Percentiles rank a stretch among this genome's conserved stretches.
These are phyloP conservation scores for Telfairia occidentalis DNA, from an alignment of 331 rosid genomes.

Conservation along the genomic window DNA sequence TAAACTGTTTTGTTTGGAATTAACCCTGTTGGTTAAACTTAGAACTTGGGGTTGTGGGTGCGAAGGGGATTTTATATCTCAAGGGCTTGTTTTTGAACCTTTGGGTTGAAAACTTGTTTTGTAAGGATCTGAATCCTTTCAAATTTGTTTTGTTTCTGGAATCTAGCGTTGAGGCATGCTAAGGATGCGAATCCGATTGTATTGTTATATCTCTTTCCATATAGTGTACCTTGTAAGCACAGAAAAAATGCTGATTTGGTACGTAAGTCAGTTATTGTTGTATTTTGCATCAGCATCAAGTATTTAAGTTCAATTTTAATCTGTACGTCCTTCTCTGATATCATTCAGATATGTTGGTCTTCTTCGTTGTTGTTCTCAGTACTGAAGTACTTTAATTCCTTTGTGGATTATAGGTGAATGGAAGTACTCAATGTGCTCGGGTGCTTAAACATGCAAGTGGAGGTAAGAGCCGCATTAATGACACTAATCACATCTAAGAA, in stretches of 20 bases:
- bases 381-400: constrained; percentile 2
- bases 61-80: not conserved
- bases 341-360: not conserved
- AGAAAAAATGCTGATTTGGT: not conserved
- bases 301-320: not conserved
- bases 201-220: not conserved
- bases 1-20: not conserved
- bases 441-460: constrained; percentile 33
- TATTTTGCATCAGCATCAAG: not conserved
- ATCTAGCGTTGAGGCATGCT: not conserved
- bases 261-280: not conserved
- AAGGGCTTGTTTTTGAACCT: not conserved
- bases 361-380: not conserved
- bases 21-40: not conserved
- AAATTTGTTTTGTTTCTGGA: not conserved
- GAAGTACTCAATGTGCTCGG: constrained; percentile 31
- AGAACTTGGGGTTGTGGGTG: not conserved
- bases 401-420: constrained; percentile 29
- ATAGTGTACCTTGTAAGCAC: not conserved
- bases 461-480: constrained; percentile 26
- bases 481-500: not conserved
- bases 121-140: no score
- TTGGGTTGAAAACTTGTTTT: not conserved
- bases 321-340: not conserved
- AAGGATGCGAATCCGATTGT: not conserved